Evolutionary conservation across 768 basidiomycete species (phyloP).

Genomic region (Panaeolus cyanescens): DNA sequence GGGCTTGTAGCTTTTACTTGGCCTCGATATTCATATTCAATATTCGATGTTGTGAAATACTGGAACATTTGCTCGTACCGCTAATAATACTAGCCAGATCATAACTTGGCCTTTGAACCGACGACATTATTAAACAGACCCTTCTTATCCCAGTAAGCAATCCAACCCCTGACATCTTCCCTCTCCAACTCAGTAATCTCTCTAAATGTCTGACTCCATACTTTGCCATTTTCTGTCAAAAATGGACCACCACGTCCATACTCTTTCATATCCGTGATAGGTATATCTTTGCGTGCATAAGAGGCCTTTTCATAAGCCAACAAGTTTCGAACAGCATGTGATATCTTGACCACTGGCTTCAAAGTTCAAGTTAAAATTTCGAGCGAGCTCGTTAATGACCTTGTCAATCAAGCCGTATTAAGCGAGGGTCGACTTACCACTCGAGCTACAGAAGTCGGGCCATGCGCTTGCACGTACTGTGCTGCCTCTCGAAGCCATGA

Average conservation of each 20-base stretch:
- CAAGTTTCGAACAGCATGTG: neutral
- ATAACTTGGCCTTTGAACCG: no score
- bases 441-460: neutral
- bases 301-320: neutral
- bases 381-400: no score
- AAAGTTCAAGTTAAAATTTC: no score
- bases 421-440: neutral
- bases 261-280: neutral
- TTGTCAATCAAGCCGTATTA: no score
- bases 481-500: neutral
- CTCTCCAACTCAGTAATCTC: neutral
- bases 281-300: neutral
- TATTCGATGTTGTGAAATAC: no score
- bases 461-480: neutral
- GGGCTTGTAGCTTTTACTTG: no score
- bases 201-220: neutral
- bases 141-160: neutral
- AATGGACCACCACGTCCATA: neutral
- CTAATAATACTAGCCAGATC: no score
- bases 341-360: no score
- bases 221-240: neutral
- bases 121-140: neutral
- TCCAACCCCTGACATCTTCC: neutral
- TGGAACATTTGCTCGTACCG: no score
- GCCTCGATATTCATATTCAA: no score